Evolutionary conservation across 352 stramenopile species (phyloP).

Genomic region (Phytopythium cucurbitacearum): DNA sequence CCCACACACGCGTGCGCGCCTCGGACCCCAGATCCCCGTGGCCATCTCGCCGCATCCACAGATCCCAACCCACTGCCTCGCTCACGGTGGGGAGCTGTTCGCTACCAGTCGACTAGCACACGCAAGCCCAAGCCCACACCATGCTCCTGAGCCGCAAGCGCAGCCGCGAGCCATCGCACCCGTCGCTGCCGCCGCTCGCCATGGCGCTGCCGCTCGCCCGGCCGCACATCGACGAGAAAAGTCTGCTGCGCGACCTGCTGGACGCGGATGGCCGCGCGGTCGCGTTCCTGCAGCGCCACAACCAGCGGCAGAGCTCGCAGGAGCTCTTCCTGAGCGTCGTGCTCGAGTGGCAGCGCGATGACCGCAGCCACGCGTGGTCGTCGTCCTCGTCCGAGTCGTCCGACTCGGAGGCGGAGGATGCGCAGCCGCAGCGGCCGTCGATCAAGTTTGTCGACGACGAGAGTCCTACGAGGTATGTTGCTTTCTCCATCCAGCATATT

Average conservation of each 20-base stretch:
- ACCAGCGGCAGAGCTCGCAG: conserved; percentile 46
- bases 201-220: conserved; percentile 6
- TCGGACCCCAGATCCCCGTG: too few relatives aligned
- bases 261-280: conserved; percentile 7
- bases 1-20: too few relatives aligned
- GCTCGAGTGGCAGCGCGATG: conserved; percentile 65
- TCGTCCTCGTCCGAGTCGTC: conserved; percentile 23
- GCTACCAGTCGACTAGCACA: too few relatives aligned
- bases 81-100: too few relatives aligned
- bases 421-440: conserved; percentile 11
- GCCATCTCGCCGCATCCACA: too few relatives aligned
- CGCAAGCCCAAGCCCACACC: too few relatives aligned
- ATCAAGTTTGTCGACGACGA: conserved; percentile 25
- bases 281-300: conserved; percentile 27
- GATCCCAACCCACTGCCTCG: too few relatives aligned
- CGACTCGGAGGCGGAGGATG: conserved; percentile 17
- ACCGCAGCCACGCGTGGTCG: conserved; percentile 5
- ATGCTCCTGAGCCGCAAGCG: too few relatives aligned
- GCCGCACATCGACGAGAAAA: conserved; percentile 22
- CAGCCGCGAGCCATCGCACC: background rate
- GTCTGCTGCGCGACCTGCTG: conserved; percentile 36
- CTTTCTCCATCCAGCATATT: background rate
- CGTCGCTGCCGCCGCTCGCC: conserved; percentile 19
- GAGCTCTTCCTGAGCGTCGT: conserved; percentile 83
- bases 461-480: conserved; percentile 34